A percentile compares a stretch with the other conserved stretches of the same genome.
Evolutionary conservation across 2,329 filamentous ascomycete species (phyloP).

Genomic region (Ceratocystis diversiconidia): DNA sequence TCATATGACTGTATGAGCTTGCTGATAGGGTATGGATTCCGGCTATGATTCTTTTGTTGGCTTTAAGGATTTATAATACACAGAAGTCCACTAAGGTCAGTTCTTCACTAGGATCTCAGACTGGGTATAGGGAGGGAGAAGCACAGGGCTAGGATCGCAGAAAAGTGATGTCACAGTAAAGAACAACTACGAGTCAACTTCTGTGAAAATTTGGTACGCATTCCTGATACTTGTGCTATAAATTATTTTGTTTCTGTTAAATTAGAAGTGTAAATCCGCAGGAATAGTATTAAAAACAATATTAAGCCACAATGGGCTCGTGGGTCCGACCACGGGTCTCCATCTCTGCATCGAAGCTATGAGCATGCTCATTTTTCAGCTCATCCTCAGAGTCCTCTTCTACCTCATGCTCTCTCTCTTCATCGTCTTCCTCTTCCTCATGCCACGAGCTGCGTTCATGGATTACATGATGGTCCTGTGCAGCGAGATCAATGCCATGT

Average conservation of each 20-base stretch:
- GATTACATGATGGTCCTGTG: slow-evolving; percentile 59
- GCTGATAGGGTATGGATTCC: not conserved
- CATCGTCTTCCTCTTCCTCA: slow-evolving; percentile 48
- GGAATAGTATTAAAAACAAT: not conserved
- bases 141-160: not conserved
- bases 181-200: too few relatives aligned
- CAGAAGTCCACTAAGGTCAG: not conserved
- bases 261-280: too few relatives aligned
- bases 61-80: not conserved
- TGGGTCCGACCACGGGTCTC: slow-evolving; percentile 43
- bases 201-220: too few relatives aligned
- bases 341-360: slow-evolving; percentile 37
- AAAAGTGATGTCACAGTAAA: too few relatives aligned
- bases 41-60: not conserved
- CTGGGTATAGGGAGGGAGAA: not conserved
- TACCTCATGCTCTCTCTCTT: slow-evolving; percentile 29
- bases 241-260: too few relatives aligned
- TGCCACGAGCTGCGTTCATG: slow-evolving; percentile 77
- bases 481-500: slow-evolving; percentile 68
- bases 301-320: slow-evolving; percentile 29
- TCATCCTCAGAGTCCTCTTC: slow-evolving; percentile 42
- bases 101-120: not conserved
- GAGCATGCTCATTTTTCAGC: slow-evolving; percentile 42
- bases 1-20: slow-evolving; percentile 13
- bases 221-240: too few relatives aligned